phyloP scores from a whole-genome alignment of 257 asterid species.

The Scutellaria minor region DNA sequence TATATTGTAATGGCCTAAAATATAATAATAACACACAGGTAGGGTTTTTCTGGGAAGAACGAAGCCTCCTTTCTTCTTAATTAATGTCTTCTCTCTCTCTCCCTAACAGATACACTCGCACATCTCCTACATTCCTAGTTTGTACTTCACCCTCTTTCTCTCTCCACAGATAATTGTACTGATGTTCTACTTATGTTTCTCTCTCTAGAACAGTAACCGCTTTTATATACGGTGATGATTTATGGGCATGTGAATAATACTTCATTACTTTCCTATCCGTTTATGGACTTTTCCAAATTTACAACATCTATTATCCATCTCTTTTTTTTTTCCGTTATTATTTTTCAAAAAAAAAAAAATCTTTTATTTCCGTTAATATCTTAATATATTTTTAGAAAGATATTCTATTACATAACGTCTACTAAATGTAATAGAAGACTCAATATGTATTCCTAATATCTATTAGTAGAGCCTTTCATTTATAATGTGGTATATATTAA shows the following conservation, averaged over 20 bases:
- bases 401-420: too few species aligned
- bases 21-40: conserved; percentile 33
- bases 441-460: too few species aligned
- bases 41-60: conserved; percentile 51
- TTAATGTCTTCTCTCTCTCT: conserved; percentile 30
- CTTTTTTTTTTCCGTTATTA: too few species aligned
- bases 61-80: conserved; percentile 37
- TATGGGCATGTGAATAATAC: conserved; percentile 30
- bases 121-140: conserved; percentile 39
- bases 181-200: conserved; percentile 15
- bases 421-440: too few species aligned
- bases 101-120: conserved; percentile 20
- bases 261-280: conserved; percentile 9
- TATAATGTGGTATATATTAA: too few species aligned
- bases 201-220: conserved; percentile 46
- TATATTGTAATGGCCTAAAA: conserved; percentile 26
- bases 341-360: too few species aligned
- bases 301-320: too few species aligned
- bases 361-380: too few species aligned
- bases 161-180: conserved; percentile 30
- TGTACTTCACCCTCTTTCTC: conserved; percentile 39
- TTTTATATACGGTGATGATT: conserved; percentile 31
- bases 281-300: neutral
- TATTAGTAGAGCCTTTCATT: too few species aligned
- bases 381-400: too few species aligned